Conservation (phyloP, 192 early-diverging fungal species). For the Linnemannia zychae region DNA sequence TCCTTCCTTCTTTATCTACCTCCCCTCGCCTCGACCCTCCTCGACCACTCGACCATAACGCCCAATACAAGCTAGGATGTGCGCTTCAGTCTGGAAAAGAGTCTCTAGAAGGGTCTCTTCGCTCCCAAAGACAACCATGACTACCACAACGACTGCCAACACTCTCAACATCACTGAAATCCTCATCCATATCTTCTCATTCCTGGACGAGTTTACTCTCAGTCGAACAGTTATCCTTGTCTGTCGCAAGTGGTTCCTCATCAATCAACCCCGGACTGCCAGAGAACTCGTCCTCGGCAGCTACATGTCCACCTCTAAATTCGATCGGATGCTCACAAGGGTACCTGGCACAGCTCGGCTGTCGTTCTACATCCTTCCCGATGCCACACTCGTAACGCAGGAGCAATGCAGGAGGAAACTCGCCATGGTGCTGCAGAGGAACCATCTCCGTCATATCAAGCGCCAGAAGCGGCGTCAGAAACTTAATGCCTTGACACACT, state of each 20-base stretch:
- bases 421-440: not conserved
- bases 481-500: not conserved
- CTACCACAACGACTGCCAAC: not conserved
- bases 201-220: slow-evolving; percentile 5
- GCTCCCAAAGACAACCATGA: not conserved
- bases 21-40: not conserved
- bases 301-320: not conserved
- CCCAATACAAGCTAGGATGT: not conserved
- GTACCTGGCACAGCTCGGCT: not conserved
- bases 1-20: not conserved
- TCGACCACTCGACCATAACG: not conserved
- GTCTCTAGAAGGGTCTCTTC: not conserved
- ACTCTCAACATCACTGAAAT: slow-evolving; percentile 1
- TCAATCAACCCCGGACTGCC: not conserved
- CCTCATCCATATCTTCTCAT: not conserved
- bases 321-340: not conserved
- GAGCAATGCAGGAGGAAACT: not conserved
- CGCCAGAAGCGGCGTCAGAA: not conserved
- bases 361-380: not conserved
- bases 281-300: not conserved
- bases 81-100: not conserved
- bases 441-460: not conserved
- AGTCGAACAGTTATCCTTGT: not conserved
- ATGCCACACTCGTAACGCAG: not conserved
- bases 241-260: not conserved